Conservation (phyloP, 1,284 basidiomycete species). For the Ganoderma leucocontextum region DNA sequence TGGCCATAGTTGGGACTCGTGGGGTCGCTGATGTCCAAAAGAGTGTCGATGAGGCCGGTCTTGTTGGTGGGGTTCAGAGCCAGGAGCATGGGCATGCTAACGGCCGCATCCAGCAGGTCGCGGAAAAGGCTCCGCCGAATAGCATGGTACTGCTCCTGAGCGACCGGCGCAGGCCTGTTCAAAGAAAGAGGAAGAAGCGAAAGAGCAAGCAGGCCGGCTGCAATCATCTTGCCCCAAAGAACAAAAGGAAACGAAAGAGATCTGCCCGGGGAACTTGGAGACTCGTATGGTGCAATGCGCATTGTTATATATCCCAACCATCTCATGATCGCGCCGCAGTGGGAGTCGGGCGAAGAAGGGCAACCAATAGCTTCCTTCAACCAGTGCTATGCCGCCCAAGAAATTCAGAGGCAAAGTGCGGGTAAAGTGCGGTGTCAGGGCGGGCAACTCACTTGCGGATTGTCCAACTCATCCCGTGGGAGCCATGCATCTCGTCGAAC, state of each 20-base stretch:
- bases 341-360: neutral
- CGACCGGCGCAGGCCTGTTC: neutral
- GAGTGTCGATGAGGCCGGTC: constrained; percentile 12
- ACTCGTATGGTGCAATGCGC: neutral
- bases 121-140: neutral
- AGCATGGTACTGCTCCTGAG: neutral
- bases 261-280: neutral
- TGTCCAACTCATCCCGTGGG: neutral
- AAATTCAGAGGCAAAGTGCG: neutral
- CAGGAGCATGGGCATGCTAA: constrained; percentile 2
- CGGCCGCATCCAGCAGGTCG: neutral
- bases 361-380: neutral
- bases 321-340: neutral
- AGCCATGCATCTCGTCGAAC: neutral
- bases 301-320: neutral
- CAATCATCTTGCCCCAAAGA: neutral
- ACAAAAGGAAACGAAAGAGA: neutral
- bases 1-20: constrained; percentile 20
- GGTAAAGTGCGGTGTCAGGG: neutral
- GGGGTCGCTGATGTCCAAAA: constrained; percentile 29
- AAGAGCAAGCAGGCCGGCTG: neutral
- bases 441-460: neutral
- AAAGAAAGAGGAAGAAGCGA: neutral
- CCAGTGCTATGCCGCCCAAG: neutral
- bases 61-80: neutral